Evolutionary conservation across 345 rosid genomes (phyloP), one percentile per base, ranked within the genome.

Genomic region (Citrus trifoliata): DNA sequence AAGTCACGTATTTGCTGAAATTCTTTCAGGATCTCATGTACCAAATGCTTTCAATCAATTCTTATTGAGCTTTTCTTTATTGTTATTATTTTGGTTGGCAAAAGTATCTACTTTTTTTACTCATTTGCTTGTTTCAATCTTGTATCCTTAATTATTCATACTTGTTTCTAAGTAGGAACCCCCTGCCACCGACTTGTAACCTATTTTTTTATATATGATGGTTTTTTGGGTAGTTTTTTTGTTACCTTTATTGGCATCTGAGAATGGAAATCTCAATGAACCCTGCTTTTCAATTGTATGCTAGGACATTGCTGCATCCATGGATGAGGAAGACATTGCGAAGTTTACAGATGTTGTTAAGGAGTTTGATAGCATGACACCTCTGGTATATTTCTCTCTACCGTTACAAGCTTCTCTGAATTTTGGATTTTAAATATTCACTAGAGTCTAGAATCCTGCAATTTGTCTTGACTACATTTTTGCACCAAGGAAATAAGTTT

Each of bases 321-420:
- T 94, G 21, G 98, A 97, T 76, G 99, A 97, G 86, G 99, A 97
- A 90, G 99, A 97, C 78, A 74, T 94, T n/a, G 85, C 86, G 30
- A 91, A 91, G 87, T 97, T 97, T 80, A 93, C 98, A 37, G 95
- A 91, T 58, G 94, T 87, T 76, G 88, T 97, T 51, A 94, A 97
- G 93, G 99, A 97, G 83, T 97, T 88, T 73, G 98, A 97, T 79
- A 89, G 98, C 93, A 97, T 97, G 99, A 94, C 98, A 75, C 93
- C 98, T 4, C 85, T 97, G 98, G 99, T 97, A 91, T 37, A 24
- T 65, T 56, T 76, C 27, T 80, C 64, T 78, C 51, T 0, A 61
- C 58, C 28, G 0, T 33, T 53, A 13, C 35, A 27, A 69, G 19
- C 28, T 33, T 6, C 32, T 21, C 2, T 10, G 30, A 51, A 53